phyloP scores from a whole-genome alignment of 768 basidiomycete species.

The Rhizopogon vulgaris region DNA sequence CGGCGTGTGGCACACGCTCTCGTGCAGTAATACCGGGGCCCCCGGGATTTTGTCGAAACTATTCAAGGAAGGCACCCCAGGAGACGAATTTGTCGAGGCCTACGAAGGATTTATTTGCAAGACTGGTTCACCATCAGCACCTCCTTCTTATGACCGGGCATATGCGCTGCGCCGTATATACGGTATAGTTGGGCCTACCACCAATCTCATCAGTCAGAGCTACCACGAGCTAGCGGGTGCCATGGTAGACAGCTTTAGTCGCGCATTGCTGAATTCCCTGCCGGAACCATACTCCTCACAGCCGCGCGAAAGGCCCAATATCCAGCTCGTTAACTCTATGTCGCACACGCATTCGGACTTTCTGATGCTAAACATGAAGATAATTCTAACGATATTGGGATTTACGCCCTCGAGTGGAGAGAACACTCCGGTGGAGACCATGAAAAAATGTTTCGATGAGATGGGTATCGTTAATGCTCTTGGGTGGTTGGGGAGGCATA shows the following conservation, averaged over 20 bases:
- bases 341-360: background rate
- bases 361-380: background rate
- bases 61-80: background rate
- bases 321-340: background rate
- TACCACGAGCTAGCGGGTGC: background rate
- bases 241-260: background rate
- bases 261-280: background rate
- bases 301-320: background rate
- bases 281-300: background rate
- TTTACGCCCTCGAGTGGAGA: background rate
- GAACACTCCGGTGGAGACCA: too few species aligned
- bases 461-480: conserved; percentile 4
- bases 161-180: background rate
- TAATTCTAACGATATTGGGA: background rate
- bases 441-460: background rate
- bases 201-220: background rate
- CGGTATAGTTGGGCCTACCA: background rate
- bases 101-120: conserved; percentile 27
- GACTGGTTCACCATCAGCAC: conserved; percentile 1
- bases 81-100: conserved; percentile 9
- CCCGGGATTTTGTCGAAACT: background rate
- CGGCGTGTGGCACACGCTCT: background rate
- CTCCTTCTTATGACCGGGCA: background rate
- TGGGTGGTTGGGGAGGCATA: conserved; percentile 6
- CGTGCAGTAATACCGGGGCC: background rate